These are phyloP conservation scores for Suillus americanus DNA, from an alignment of 768 basidiomycete genomes.

Conservation along the genomic window DNA sequence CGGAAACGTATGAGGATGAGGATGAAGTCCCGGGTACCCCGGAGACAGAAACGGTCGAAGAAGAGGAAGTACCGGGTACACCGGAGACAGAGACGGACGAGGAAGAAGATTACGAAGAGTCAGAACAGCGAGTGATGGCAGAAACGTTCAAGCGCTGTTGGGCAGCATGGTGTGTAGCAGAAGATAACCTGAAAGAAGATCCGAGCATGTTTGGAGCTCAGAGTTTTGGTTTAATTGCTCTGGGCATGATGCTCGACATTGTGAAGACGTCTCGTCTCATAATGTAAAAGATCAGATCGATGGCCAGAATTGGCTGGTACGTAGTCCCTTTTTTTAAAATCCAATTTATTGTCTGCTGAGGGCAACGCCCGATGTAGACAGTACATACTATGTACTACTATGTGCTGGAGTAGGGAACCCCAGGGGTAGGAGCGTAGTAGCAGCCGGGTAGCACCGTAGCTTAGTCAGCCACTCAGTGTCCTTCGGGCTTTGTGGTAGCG, in stretches of 20 bases:
- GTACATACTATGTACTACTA: too few species aligned
- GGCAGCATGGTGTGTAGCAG: conserved; percentile 44
- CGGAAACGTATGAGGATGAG: too few species aligned
- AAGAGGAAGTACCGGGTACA: background rate
- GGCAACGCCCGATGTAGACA: too few species aligned
- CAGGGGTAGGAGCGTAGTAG: too few species aligned
- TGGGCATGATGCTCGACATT: conserved; percentile 42
- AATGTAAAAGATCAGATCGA: background rate
- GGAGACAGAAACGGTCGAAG: too few species aligned
- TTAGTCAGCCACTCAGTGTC: too few species aligned
- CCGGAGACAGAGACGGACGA: conserved; percentile 7
- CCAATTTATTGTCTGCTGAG: too few species aligned
- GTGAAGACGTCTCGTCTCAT: conserved; percentile 26
- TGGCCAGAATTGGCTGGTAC: background rate
- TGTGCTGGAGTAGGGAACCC: too few species aligned
- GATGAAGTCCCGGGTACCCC: too few species aligned
- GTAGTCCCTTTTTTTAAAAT: background rate
- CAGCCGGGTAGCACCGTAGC: too few species aligned
- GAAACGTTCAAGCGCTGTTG: conserved; percentile 39
- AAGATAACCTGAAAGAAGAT: conserved; percentile 24
- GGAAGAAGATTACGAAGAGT: conserved; percentile 2
- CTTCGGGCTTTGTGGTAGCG: too few species aligned
- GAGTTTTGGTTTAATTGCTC: conserved; percentile 46
- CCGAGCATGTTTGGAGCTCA: conserved; percentile 37
- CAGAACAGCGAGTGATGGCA: conserved; percentile 26